Base-by-base conservation (phyloP, 106 monocot genomes). In the Agapanthus africanus region DNA sequence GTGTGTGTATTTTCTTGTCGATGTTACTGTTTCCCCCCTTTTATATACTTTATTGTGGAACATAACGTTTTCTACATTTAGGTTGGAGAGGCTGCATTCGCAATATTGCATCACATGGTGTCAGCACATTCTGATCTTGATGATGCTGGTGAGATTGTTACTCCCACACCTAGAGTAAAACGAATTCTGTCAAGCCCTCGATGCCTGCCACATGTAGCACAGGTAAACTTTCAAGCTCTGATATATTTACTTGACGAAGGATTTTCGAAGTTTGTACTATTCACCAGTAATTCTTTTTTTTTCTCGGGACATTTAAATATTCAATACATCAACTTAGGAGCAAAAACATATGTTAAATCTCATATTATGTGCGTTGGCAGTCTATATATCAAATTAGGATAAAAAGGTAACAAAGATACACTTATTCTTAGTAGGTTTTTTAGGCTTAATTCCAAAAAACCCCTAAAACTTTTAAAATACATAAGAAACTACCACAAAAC, bases 81-180 rank as follows among this genome's bases (percentile, higher is more conserved):
- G 99, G 83, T 90, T 7, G 99, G 99, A 21, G 93, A 99, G 22
- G 77, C 76, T 47, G 99, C 99, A 56, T 74, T 99, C 66, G 76
- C 82, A 26, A 87, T 99, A 81, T 78, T 99, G 68, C 99, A 93
- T 71, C 67, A 75, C 71, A 99, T 99, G 99, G 93, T 90, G 34
- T 87, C 81, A 40, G 99, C 93, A 69, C 93, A 87, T 81, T 99
- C 99, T 75, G 99, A 99, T 81, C 89, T 99, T 70, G 99, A 99
- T 82, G 99, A 93, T 87, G 92, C 90, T 69, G 99, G 99, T 39
- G 99, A 99, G 75, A 93, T 99, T 44, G 92, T 99, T 13, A 99
- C 93, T 52, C 99, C 99, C 65, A 99, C 93, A 56, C 99, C 99
- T 40, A 90, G 90, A 78, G 99, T 99, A 66, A 99, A 99, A 80